Evolutionary conservation across 2,329 filamentous ascomycete species (phyloP).

Genomic region (Coniochaeta prunicola): DNA sequence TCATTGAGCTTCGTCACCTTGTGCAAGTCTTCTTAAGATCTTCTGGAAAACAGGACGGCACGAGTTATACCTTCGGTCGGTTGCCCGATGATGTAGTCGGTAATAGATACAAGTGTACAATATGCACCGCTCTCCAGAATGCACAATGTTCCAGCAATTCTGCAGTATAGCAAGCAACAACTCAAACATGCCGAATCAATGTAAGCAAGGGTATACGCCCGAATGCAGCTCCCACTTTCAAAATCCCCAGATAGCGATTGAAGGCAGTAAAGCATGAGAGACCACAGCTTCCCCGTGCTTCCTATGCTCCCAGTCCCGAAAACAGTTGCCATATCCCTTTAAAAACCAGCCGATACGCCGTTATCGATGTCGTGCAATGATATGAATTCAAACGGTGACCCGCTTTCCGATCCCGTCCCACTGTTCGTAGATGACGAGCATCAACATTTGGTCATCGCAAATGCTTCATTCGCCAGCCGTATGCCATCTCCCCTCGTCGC

Average conservation of each 20-base stretch:
- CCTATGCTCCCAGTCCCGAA: background rate
- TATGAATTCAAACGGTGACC: background rate
- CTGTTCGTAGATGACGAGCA: background rate
- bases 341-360: background rate
- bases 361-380: background rate
- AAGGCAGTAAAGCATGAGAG: background rate
- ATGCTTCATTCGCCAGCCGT: conserved; percentile 34
- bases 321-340: background rate
- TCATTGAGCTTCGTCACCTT: background rate
- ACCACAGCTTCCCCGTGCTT: background rate
- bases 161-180: background rate
- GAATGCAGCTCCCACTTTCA: background rate
- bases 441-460: conserved; percentile 19
- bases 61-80: background rate
- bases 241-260: background rate
- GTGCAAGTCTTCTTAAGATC: too few relatives aligned
- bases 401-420: background rate
- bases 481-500: conserved; percentile 33
- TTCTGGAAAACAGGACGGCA: background rate
- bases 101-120: background rate
- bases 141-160: background rate
- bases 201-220: background rate
- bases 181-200: background rate
- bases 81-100: background rate
- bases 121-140: background rate